phyloP scores from a whole-genome alignment of 345 rosid species.

The Citrus hindsii region DNA sequence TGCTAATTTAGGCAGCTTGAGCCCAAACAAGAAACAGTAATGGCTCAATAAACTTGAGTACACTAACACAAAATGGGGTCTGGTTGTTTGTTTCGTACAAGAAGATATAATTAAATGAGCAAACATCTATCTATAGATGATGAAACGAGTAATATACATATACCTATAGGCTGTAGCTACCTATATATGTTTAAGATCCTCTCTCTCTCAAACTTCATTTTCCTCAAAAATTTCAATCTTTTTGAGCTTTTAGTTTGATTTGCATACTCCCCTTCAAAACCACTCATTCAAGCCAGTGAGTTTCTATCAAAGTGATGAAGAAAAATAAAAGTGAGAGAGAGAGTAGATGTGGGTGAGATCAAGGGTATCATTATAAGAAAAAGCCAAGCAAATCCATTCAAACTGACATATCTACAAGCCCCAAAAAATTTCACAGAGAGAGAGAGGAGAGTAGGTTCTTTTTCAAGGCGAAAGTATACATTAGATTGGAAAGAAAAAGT shows the following conservation, averaged over 20 bases:
- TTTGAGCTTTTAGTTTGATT: neutral
- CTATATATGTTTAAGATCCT: neutral
- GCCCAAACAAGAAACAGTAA: neutral
- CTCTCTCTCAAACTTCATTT: neutral
- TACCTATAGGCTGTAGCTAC: neutral
- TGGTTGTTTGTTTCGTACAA: neutral
- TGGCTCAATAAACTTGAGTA: slow-evolving; percentile 4
- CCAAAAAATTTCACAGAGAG: slow-evolving; percentile 18
- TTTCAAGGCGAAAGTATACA: slow-evolving; percentile 15
- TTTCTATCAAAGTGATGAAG: slow-evolving; percentile 12
- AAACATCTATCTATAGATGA: neutral
- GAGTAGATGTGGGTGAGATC: slow-evolving; percentile 4
- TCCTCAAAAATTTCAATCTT: neutral
- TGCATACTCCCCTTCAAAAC: slow-evolving; percentile 16
- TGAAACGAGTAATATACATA: too few species aligned
- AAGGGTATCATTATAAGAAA: slow-evolving; percentile 24
- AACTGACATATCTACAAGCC: slow-evolving; percentile 33
- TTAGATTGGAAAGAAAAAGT: slow-evolving; percentile 7
- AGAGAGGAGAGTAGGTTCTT: neutral
- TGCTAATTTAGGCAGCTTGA: slow-evolving; percentile 23
- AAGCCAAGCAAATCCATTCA: slow-evolving; percentile 35
- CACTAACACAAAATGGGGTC: neutral
- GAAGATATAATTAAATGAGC: neutral
- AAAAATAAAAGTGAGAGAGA: slow-evolving; percentile 1
- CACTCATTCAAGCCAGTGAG: slow-evolving; percentile 39